phyloP scores from a whole-genome alignment of 805 yeast genomes.

The Suhomyces kilbournensis region DNA sequence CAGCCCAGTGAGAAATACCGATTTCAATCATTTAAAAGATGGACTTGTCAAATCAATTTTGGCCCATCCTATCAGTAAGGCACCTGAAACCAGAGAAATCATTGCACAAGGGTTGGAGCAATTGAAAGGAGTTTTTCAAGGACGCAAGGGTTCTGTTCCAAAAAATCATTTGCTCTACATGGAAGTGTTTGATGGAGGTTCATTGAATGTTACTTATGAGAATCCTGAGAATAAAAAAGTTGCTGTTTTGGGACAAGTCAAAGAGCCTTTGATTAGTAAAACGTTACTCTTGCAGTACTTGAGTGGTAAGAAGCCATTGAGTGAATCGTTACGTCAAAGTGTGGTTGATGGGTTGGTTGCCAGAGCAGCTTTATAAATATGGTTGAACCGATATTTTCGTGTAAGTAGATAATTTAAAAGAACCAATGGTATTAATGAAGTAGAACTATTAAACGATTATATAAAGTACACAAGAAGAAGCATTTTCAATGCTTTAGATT shows the following conservation, averaged over 20 bases:
- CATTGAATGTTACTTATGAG: conserved; percentile 22
- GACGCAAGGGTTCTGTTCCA: conserved; percentile 67
- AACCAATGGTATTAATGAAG: conserved; percentile 1
- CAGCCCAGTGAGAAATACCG: conserved; percentile 87
- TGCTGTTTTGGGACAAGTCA: conserved; percentile 54
- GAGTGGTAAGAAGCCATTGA: conserved; percentile 64
- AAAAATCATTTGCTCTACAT: conserved; percentile 67
- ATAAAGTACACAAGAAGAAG: conserved; percentile 3
- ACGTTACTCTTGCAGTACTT: conserved; percentile 75
- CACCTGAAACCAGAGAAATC: conserved; percentile 25
- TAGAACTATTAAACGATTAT: background rate
- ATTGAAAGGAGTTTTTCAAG: conserved; percentile 56
- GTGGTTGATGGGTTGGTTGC: conserved; percentile 34
- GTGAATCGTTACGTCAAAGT: conserved; percentile 49
- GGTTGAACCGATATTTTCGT: background rate
- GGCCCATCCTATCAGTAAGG: conserved; percentile 59
- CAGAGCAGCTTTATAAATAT: background rate
- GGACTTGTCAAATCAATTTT: conserved; percentile 81
- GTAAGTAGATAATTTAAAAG: background rate
- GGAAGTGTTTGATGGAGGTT: conserved; percentile 44
- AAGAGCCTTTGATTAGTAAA: conserved; percentile 60
- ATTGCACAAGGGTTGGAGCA: conserved; percentile 62
- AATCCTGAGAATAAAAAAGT: conserved; percentile 27
- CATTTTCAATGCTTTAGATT: background rate
- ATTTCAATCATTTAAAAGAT: conserved; percentile 83